Conservation (phyloP, 371 early-diverging fungal species). For the Conidiobolus incongruus region DNA sequence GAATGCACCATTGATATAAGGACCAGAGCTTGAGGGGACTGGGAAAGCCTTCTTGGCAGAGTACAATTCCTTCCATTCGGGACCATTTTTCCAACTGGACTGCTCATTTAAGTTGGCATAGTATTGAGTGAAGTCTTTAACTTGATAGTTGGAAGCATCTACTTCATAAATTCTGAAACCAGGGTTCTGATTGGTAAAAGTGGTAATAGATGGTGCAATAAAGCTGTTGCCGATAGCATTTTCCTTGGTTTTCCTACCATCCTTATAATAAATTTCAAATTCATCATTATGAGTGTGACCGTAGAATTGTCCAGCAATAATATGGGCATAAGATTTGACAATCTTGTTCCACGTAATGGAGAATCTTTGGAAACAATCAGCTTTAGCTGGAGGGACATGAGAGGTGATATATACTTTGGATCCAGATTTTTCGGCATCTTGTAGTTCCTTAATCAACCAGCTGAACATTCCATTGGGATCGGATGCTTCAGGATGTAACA, state of each 20-base stretch:
- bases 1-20: not conserved
- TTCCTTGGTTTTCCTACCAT: not conserved
- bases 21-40: not conserved
- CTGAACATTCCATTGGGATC: slow-evolving; percentile 7
- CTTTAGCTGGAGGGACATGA: slow-evolving; percentile 1
- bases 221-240: slow-evolving; percentile 4
- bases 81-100: not conserved
- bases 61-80: slow-evolving; percentile 6
- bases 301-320: slow-evolving; percentile 7
- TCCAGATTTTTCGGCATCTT: slow-evolving; percentile 4
- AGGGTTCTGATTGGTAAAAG: slow-evolving; percentile 6
- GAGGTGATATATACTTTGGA: slow-evolving; percentile 4
- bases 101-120: slow-evolving; percentile 4
- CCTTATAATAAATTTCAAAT: slow-evolving; percentile 5
- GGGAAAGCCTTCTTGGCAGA: slow-evolving; percentile 2
- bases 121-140: slow-evolving; percentile 5
- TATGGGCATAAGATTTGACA: slow-evolving; percentile 3
- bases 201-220: slow-evolving; percentile 7
- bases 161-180: slow-evolving; percentile 7
- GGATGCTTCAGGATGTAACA: not conserved
- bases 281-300: slow-evolving; percentile 8
- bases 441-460: slow-evolving; percentile 6
- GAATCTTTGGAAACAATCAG: slow-evolving; percentile 3
- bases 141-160: slow-evolving; percentile 1
- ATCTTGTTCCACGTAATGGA: slow-evolving; percentile 2